Percentiles rank a stretch among this genome's conserved stretches.
phyloP scores from a whole-genome alignment of 257 asterid genomes.

The Gardenia jasminoides region DNA sequence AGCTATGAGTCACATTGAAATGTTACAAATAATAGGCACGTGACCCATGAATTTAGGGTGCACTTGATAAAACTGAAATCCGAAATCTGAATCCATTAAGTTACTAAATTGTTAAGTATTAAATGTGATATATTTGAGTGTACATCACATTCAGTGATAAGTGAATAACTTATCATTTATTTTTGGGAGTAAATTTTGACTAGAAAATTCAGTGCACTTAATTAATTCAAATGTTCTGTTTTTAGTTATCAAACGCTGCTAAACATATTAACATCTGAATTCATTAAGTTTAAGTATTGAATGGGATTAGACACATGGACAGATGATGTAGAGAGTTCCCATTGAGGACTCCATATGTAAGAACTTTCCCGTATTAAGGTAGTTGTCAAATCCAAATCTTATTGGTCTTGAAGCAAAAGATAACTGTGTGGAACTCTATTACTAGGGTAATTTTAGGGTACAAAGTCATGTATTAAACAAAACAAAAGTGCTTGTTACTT shows the following conservation, averaged over 20 bases:
- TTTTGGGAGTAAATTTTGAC: no score
- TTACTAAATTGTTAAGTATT: no score
- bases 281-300: no score
- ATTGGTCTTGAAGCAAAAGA: not conserved
- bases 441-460: not conserved
- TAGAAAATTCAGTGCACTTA: no score
- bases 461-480: not conserved
- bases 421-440: not conserved
- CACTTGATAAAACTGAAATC: no score
- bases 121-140: no score
- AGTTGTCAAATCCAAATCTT: not conserved
- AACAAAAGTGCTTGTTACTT: not conserved
- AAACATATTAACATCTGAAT: no score
- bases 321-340: not conserved
- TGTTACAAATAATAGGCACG: not conserved
- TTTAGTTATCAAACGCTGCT: no score
- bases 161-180: no score
- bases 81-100: no score
- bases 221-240: no score
- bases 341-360: not conserved
- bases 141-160: no score
- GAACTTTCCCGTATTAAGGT: not conserved
- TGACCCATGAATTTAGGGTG: not conserved
- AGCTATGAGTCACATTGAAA: not conserved
- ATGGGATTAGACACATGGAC: not conserved